Evolutionary conservation across 2,329 filamentous ascomycete genomes (phyloP), one percentile per base, ranked within the genome.

Genomic region (Tolypocladium endophyticum): DNA sequence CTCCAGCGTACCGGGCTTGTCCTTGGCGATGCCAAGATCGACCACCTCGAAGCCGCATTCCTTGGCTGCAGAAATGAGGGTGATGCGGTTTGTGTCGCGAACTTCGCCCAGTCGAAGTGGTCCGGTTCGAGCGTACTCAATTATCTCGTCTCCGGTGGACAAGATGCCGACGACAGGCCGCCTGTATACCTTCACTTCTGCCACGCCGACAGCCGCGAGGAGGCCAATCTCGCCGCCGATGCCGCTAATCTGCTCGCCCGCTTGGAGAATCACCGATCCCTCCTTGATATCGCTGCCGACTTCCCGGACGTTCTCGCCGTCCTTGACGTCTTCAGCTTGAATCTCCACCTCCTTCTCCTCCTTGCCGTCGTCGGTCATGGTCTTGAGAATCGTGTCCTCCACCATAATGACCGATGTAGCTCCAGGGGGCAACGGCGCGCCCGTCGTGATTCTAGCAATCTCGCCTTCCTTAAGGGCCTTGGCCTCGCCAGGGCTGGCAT

Each of bases 61-160:
- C 36, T 76, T 75, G 3, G 89, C 84, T 0, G 92, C 90, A 0
- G 90, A 88, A 66, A 97, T 82, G 41, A 99, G 81, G 0, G 92
- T 92, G 1, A 92, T 90, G 16, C 94, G 84, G 70, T 99, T 99
- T 4, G 90, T 96, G 72, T 99, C 94, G 59, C 94, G 83, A 25
- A 99, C 94, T 72, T 97, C 90, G 43, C 94, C 94, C 0, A 89
- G 77, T 4, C 80, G 80, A 11, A 97, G 77, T 0, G 78, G 75
- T 0, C 82, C 84, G 0, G 83, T 78, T 33, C 82, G 77, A 61
- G 87, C 78, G 67, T 94, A 87, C 62, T 87, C 83, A 6, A 97
- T 87, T 56, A 99, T 90, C 73, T 99, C 94, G 69, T 99, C 93
- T 28, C 94, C 94, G 0, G 94, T 99, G 57, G 92, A 97, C 23